A percentile compares a stretch with the other conserved stretches of the same genome.
Conservation (phyloP, 78 protist species). For the Guillardia theta region DNA sequence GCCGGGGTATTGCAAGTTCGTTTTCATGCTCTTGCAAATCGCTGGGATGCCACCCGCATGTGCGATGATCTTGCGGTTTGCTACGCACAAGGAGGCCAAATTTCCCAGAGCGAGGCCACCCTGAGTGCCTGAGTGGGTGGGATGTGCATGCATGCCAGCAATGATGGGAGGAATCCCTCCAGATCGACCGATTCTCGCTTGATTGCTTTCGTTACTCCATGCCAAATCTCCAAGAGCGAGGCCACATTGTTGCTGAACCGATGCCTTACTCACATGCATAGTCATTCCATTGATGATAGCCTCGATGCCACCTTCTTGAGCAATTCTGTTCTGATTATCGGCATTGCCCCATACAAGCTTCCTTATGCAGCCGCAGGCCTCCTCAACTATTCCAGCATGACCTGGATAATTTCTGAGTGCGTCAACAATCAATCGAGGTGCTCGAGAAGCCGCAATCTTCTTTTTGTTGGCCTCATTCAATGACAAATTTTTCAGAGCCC, state of each 20-base stretch:
- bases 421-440: conserved; percentile 8
- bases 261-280: not conserved
- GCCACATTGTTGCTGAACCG: conserved; percentile 31
- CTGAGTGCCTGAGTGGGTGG: conserved; percentile 42
- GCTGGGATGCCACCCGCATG: conserved; percentile 18
- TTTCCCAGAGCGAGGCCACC: conserved; percentile 34
- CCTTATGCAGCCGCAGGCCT: conserved; percentile 33
- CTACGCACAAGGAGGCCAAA: conserved; percentile 28
- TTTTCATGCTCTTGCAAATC: not conserved
- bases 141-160: conserved; percentile 32
- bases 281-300: conserved; percentile 18
- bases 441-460: not conserved
- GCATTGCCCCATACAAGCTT: conserved; percentile 44
- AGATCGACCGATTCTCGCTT: conserved; percentile 7
- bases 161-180: conserved; percentile 35
- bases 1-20: conserved; percentile 23
- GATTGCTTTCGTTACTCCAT: not conserved
- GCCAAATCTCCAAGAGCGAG: not conserved
- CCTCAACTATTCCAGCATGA: conserved; percentile 33
- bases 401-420: not conserved
- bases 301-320: conserved; percentile 12
- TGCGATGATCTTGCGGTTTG: conserved; percentile 6
- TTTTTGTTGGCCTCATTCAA: conserved; percentile 37
- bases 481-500: conserved; percentile 33
- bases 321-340: not conserved